Percentiles rank a stretch among this genome's conserved stretches.
phyloP scores from a whole-genome alignment of 805 yeast species.

The Sungouiella thailandica region DNA sequence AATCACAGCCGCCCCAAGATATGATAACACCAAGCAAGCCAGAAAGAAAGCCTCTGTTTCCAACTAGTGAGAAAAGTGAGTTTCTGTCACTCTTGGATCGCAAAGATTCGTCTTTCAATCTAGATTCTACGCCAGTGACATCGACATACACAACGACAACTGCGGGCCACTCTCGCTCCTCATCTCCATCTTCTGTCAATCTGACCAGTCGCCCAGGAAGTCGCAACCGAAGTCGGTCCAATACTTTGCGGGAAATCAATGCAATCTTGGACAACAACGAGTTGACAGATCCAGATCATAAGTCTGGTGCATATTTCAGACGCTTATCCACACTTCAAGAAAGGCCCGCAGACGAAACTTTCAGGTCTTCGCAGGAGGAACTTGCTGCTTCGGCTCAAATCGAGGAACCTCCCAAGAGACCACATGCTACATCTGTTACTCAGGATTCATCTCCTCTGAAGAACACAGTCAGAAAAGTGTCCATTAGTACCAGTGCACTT shows the following conservation, averaged over 20 bases:
- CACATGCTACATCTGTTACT: too few relatives aligned
- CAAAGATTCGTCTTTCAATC: background rate
- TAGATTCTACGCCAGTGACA: too few relatives aligned
- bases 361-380: slow-evolving; percentile 1
- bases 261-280: slow-evolving; percentile 33
- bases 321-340: slow-evolving; percentile 64
- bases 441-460: slow-evolving; percentile 1
- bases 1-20: too few relatives aligned
- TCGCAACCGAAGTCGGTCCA: slow-evolving; percentile 27
- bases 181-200: slow-evolving; percentile 5
- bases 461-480: background rate
- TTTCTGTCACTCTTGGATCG: background rate
- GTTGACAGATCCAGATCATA: slow-evolving; percentile 40
- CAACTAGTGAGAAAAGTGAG: slow-evolving; percentile 4
- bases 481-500: too few relatives aligned
- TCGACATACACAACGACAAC: slow-evolving; percentile 4
- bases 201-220: slow-evolving; percentile 10
- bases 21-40: slow-evolving; percentile 16
- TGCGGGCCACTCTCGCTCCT: slow-evolving; percentile 5
- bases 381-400: background rate
- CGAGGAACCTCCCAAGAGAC: too few relatives aligned
- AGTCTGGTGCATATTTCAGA: slow-evolving; percentile 59
- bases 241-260: slow-evolving; percentile 33
- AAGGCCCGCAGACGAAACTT: slow-evolving; percentile 27
- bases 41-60: slow-evolving; percentile 10